Evolutionary conservation across 371 early-diverging fungal genomes (phyloP).

Genomic region (Haplosporangium sp.): DNA sequence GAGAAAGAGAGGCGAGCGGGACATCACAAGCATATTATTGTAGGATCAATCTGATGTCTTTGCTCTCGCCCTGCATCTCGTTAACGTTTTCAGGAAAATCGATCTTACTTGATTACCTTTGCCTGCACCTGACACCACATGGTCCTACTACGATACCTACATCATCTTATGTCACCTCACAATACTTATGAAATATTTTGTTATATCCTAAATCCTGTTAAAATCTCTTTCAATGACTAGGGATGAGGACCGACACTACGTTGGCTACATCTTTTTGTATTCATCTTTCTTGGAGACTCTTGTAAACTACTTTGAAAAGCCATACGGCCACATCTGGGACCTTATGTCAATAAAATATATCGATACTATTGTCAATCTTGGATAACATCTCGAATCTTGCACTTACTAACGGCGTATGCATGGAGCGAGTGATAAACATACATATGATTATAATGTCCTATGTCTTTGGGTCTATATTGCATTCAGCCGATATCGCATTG

Average conservation of each 20-base stretch:
- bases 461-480: not conserved
- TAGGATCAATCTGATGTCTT: not conserved
- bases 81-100: not conserved
- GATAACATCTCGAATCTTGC: not conserved
- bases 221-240: too few species aligned
- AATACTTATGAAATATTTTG: not conserved
- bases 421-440: not conserved
- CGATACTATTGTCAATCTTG: not conserved
- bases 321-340: not conserved
- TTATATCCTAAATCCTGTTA: too few species aligned
- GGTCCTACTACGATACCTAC: not conserved
- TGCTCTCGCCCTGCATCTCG: not conserved
- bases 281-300: too few species aligned
- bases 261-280: not conserved
- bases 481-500: not conserved
- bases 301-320: not conserved
- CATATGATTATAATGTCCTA: constrained; percentile 5
- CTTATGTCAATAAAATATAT: not conserved
- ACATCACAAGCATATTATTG: not conserved
- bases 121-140: constrained; percentile 4
- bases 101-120: not conserved
- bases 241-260: not conserved
- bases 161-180: not conserved
- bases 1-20: not conserved
- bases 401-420: not conserved